Conservation (phyloP, 192 early-diverging fungal species). For the Entophlyctis luteolus region DNA sequence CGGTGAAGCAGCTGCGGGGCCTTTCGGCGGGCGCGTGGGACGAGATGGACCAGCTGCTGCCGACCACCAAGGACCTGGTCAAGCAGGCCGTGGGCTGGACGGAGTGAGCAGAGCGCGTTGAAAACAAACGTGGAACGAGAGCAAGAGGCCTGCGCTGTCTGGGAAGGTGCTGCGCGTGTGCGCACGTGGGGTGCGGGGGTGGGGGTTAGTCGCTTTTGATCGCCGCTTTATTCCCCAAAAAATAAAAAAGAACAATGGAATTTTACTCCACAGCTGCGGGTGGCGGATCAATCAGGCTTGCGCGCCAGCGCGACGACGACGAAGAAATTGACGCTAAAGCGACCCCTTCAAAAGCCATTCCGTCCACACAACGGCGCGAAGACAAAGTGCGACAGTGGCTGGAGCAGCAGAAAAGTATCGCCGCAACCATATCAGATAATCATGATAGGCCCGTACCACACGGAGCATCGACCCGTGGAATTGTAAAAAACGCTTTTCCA, state of each 20-base stretch:
- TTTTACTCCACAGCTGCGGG: neutral
- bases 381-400: neutral
- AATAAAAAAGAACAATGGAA: neutral
- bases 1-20: conserved; percentile 1
- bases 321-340: neutral
- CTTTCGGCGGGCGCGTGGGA: conserved; percentile 4
- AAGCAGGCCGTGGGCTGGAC: conserved; percentile 2
- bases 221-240: too few relatives aligned
- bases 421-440: neutral
- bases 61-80: conserved; percentile 17
- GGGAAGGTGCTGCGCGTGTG: too few relatives aligned
- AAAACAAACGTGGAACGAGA: too few relatives aligned
- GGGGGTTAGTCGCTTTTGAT: too few relatives aligned
- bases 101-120: too few relatives aligned
- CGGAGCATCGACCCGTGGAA: neutral
- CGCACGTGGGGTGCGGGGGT: too few relatives aligned
- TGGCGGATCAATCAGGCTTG: neutral
- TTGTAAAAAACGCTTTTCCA: neutral
- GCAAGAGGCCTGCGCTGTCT: too few relatives aligned
- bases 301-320: neutral
- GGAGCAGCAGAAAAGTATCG: neutral
- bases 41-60: conserved; percentile 14
- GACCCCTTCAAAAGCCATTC: neutral
- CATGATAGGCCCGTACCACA: neutral
- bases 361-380: neutral